These are phyloP conservation scores for Datisca glomerata DNA, from an alignment of 306 rosid genomes.

Conservation along the genomic window DNA sequence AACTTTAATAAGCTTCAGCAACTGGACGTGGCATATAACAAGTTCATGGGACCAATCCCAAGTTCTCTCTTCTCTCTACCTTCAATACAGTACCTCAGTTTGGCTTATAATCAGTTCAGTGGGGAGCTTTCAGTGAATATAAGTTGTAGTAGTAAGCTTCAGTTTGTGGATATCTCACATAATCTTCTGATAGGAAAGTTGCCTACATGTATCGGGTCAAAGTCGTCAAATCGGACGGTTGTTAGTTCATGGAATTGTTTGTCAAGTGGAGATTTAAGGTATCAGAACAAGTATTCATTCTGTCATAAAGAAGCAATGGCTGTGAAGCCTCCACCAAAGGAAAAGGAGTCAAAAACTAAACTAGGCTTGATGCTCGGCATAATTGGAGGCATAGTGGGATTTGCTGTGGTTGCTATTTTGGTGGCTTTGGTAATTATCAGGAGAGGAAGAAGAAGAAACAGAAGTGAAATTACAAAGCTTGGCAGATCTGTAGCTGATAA, in stretches of 20 bases:
- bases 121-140: slow-evolving; percentile 42
- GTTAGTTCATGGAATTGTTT: slow-evolving; percentile 64
- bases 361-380: slow-evolving; percentile 36
- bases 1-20: slow-evolving; percentile 33
- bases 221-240: slow-evolving; percentile 32
- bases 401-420: slow-evolving; percentile 27
- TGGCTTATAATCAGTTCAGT: slow-evolving; percentile 49
- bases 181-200: slow-evolving; percentile 58
- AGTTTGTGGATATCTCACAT: slow-evolving; percentile 55
- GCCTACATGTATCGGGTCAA: slow-evolving; percentile 56
- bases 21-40: slow-evolving; percentile 58
- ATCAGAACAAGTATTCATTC: slow-evolving; percentile 34
- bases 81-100: slow-evolving; percentile 40
- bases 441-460: slow-evolving; percentile 18
- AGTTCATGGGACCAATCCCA: slow-evolving; percentile 49
- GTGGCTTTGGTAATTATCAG: slow-evolving; percentile 29
- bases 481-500: slow-evolving; percentile 31
- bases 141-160: slow-evolving; percentile 36
- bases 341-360: slow-evolving; percentile 25
- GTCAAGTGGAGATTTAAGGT: slow-evolving; percentile 21
- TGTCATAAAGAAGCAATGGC: slow-evolving; percentile 56
- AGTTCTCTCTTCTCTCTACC: slow-evolving; percentile 60
- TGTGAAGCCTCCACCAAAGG: slow-evolving; percentile 35
- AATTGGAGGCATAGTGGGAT: slow-evolving; percentile 39
- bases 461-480: slow-evolving; percentile 13